Evolutionary conservation across 805 yeast genomes (phyloP).

Genomic region (Candida koratica): DNA sequence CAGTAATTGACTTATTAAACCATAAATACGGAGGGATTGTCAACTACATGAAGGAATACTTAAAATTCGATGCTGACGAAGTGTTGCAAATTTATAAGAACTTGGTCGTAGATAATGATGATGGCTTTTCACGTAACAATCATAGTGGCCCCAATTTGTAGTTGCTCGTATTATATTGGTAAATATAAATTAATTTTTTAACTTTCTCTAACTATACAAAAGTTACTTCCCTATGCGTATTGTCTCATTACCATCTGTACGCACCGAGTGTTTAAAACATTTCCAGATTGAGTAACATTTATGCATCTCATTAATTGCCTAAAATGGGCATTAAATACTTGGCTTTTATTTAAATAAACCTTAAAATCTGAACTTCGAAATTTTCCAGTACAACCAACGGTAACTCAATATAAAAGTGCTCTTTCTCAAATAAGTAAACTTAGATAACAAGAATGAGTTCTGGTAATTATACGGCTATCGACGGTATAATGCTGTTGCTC

Average conservation of each 20-base stretch:
- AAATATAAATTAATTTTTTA: too few relatives aligned
- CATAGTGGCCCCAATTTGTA: slow-evolving; percentile 8
- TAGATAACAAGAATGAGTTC: slow-evolving; percentile 4
- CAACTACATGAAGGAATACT: slow-evolving; percentile 39
- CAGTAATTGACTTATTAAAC: slow-evolving; percentile 52
- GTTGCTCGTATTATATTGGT: too few relatives aligned
- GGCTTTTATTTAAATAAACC: neutral
- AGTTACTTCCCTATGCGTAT: too few relatives aligned
- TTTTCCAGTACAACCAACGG: neutral
- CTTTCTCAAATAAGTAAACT: neutral
- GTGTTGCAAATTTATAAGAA: slow-evolving; percentile 21
- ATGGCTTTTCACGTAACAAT: slow-evolving; percentile 10
- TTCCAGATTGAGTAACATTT: slow-evolving; percentile 2
- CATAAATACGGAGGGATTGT: slow-evolving; percentile 52
- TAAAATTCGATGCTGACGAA: slow-evolving; percentile 49
- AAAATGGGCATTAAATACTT: slow-evolving; percentile 3
- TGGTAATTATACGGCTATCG: slow-evolving; percentile 23
- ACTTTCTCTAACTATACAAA: too few relatives aligned
- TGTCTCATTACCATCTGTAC: too few relatives aligned
- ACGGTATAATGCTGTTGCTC: slow-evolving; percentile 28
- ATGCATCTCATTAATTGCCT: slow-evolving; percentile 8
- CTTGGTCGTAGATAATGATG: slow-evolving; percentile 18
- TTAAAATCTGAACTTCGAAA: neutral
- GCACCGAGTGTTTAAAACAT: slow-evolving; percentile 3
- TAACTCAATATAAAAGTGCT: neutral